Conservation (phyloP, 768 basidiomycete species). For the Tylopilus plumbeoviolaceoides region DNA sequence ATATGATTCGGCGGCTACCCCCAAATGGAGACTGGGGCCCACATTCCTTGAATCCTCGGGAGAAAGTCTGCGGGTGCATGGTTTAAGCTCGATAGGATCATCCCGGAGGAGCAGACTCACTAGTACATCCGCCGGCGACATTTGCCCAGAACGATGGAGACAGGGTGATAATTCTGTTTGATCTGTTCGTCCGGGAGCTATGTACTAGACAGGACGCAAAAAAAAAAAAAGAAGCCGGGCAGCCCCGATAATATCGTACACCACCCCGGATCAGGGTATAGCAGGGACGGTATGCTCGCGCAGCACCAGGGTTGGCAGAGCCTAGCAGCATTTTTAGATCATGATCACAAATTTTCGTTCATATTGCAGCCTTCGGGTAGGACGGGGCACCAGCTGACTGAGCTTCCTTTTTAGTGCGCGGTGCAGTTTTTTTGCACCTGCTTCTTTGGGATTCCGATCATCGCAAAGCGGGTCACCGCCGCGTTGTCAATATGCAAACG, state of each 20-base stretch:
- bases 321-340: not conserved
- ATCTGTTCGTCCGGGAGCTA: not conserved
- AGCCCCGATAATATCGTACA: slow-evolving; percentile 2
- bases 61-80: not conserved
- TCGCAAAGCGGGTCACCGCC: not conserved
- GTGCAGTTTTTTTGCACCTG: not conserved
- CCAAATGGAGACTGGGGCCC: not conserved
- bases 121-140: not conserved
- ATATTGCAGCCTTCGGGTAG: not conserved
- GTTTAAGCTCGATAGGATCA: slow-evolving; percentile 6
- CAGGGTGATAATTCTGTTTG: not conserved
- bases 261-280: not conserved
- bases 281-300: slow-evolving; percentile 11
- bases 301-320: not conserved
- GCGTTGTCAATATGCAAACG: not conserved
- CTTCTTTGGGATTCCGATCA: slow-evolving; percentile 10
- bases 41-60: no score
- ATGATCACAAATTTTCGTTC: slow-evolving; percentile 3
- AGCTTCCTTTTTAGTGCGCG: not conserved
- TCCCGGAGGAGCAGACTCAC: not conserved
- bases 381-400: not conserved
- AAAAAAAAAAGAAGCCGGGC: slow-evolving; percentile 1
- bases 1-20: not conserved
- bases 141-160: not conserved
- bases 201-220: no score